Evolutionary conservation across 306 rosid species (phyloP), one percentile per base, ranked within the genome.

Genomic region (Cucumis cinereus): DNA sequence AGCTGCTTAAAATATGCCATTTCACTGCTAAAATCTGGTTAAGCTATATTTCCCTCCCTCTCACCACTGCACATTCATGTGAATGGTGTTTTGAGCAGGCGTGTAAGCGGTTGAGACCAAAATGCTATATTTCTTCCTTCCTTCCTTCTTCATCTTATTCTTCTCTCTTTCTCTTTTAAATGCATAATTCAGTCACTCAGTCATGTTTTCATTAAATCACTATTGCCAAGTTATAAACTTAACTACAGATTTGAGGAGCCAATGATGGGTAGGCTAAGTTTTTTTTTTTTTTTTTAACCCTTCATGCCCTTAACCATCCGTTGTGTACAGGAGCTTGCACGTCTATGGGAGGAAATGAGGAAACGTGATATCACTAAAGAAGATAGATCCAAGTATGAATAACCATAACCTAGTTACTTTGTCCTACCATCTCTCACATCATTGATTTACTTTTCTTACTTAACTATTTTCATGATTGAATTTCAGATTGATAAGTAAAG

Each of bases 301-400:
- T 69, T 24, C 36, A 3, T 4, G 23, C 38, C 23, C 4, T n/a
- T 24, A 43, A 43, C 20, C 24, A 24, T 69, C 8, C 11, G 11
- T 20, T 45, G 53, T 24, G 22, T 69, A 50, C 79, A 94, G 99
- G 97, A 94, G 78, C 96, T 94, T 77, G 95, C 91, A 8, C 88
- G 61, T 77, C 87, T 94, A 54, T 94, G 97, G 99, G 97, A 94
- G 80, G 90, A 89, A 90, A 94, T 94, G 95, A 87, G 99, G 83
- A 82, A 83, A 38, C 96, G 79, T 1, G 87, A 90, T 81, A 88
- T 90, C 83, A 81, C 89, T 16, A 88, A 92, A 79, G 97, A 86
- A 62, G 93, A 94, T 54, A 87, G 90, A 82, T 87, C 97, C 77
- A 93, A 84, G 98, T 93, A 86, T 75, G 91, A 80, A 77, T 53